phyloP scores from a whole-genome alignment of 2,329 filamentous ascomycete genomes.

The Sporothrix humicola region DNA sequence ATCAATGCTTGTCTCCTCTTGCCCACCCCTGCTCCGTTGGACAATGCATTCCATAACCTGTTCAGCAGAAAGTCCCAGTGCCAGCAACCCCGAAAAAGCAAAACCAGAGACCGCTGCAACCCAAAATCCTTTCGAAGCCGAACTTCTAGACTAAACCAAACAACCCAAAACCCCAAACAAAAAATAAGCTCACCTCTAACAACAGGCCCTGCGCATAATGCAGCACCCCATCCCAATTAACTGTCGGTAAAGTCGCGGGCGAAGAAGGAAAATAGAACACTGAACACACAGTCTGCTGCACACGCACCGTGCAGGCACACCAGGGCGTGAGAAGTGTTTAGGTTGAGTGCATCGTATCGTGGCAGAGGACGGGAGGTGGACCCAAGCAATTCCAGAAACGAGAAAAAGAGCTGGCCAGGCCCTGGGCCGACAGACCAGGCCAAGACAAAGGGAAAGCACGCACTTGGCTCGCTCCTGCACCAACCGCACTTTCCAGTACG shows the following conservation, averaged over 20 bases:
- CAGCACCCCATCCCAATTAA: conserved; percentile 15
- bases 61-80: background rate
- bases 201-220: conserved; percentile 26
- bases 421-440: conserved; percentile 15
- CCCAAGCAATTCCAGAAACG: conserved; percentile 17
- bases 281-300: background rate
- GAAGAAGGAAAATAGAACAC: conserved; percentile 6
- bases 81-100: background rate
- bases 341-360: background rate
- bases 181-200: conserved; percentile 29
- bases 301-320: background rate
- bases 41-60: conserved; percentile 20
- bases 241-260: conserved; percentile 19
- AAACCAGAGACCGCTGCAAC: conserved; percentile 20
- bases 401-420: conserved; percentile 25
- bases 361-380: conserved; percentile 20
- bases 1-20: conserved; percentile 24
- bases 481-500: background rate
- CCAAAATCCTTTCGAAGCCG: conserved; percentile 10
- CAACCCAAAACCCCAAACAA: conserved; percentile 11
- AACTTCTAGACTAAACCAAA: conserved; percentile 15
- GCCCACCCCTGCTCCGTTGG: conserved; percentile 13
- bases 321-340: conserved; percentile 13
- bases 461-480: conserved; percentile 27
- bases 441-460: conserved; percentile 23